Percentiles rank a stretch among this genome's conserved stretches.
Conservation (phyloP, 2,329 filamentous ascomycete genomes). For the Eurotiales sp. region DNA sequence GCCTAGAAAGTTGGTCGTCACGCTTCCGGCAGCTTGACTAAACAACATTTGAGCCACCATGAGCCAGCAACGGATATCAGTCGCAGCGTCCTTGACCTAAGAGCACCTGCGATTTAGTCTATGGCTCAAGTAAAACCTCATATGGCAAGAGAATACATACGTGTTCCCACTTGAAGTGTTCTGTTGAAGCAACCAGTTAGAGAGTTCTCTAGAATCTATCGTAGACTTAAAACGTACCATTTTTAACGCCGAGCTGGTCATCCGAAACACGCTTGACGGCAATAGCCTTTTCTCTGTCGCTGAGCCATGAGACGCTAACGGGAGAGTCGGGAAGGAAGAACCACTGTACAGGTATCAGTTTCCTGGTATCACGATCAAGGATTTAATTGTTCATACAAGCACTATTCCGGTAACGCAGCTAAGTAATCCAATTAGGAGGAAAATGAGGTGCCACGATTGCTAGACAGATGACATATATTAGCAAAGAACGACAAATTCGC, state of each 20-base stretch:
- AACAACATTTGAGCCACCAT: slow-evolving; percentile 7
- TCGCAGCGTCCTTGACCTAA: slow-evolving; percentile 5
- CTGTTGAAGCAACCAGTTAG: not conserved
- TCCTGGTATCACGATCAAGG: not conserved
- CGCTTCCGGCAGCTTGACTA: slow-evolving; percentile 15
- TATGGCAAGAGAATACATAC: too few species aligned
- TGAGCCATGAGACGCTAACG: not conserved
- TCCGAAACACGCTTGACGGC: slow-evolving; percentile 14
- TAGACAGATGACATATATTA: not conserved
- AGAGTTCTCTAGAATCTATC: not conserved
- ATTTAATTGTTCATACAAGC: not conserved
- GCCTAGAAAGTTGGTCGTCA: slow-evolving; percentile 10
- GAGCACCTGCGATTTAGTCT: too few species aligned
- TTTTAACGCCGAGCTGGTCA: slow-evolving; percentile 4
- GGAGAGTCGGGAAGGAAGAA: slow-evolving; percentile 14
- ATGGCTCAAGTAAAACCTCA: too few species aligned
- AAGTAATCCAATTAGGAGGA: not conserved
- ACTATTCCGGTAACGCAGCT: not conserved
- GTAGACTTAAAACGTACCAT: not conserved
- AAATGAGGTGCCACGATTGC: slow-evolving; percentile 2
- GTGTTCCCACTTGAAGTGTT: slow-evolving; percentile 9
- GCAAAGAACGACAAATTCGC: too few species aligned
- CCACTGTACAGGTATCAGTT: not conserved
- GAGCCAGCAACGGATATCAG: slow-evolving; percentile 13
- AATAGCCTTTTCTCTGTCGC: slow-evolving; percentile 5